phyloP scores from a whole-genome alignment of 306 rosid genomes.

The Cicer cuneatum region DNA sequence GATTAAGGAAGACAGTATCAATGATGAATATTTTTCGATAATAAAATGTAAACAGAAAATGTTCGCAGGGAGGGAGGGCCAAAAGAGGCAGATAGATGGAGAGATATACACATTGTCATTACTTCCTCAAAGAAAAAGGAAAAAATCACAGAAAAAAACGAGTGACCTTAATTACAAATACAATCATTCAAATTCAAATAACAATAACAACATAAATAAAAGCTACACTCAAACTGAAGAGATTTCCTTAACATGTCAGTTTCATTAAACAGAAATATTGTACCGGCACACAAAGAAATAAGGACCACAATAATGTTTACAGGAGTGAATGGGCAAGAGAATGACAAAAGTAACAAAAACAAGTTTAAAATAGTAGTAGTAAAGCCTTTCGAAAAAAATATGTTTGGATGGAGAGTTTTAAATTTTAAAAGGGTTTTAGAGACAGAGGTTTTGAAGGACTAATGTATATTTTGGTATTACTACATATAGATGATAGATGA shows the following conservation, averaged over 20 bases:
- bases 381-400: background rate
- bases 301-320: background rate
- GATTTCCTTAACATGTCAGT: conserved; percentile 11
- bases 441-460: no score
- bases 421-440: no score
- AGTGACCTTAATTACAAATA: background rate
- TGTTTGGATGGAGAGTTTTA: no score
- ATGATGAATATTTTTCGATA: background rate
- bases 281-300: background rate
- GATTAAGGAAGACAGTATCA: conserved; percentile 37
- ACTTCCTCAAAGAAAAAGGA: background rate
- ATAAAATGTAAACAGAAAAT: conserved; percentile 8
- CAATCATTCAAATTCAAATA: background rate
- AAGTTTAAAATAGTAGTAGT: background rate
- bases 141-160: background rate
- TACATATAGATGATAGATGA: no score
- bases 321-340: background rate
- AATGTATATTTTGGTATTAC: no score
- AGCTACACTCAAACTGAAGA: background rate
- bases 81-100: conserved; percentile 10
- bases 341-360: conserved; percentile 11
- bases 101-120: background rate
- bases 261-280: background rate
- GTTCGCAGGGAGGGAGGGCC: background rate
- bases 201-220: no score